A percentile compares a stretch with the other conserved stretches of the same genome.
phyloP scores from a whole-genome alignment of 305 asterid species.

The Striga hermonthica region DNA sequence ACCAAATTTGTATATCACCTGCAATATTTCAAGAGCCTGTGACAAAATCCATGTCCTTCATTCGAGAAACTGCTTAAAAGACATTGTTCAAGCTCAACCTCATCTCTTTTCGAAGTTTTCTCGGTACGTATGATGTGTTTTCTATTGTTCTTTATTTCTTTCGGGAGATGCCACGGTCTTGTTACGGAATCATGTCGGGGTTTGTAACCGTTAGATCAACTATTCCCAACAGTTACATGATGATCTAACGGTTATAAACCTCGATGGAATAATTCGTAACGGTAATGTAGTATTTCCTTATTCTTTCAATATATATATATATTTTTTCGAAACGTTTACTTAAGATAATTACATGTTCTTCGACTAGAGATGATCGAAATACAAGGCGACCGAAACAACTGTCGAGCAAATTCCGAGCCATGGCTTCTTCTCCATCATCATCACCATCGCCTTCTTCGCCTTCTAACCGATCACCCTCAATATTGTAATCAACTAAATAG shows the following conservation, averaged over 20 bases:
- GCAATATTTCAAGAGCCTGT: constrained; percentile 5
- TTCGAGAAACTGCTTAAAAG: background rate
- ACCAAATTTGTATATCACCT: constrained; percentile 27
- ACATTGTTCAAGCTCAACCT: constrained; percentile 22
- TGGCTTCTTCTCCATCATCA: constrained; percentile 21
- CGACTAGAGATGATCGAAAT: background rate
- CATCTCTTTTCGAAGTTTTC: constrained; percentile 23
- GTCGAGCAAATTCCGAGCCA: constrained; percentile 7
- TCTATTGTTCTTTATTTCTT: background rate
- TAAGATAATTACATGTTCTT: background rate
- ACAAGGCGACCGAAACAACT: background rate
- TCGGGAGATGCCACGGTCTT: too few species aligned
- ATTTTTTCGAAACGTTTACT: too few species aligned
- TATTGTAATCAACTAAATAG: constrained; percentile 18
- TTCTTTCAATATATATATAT: too few species aligned
- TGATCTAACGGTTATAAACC: too few species aligned
- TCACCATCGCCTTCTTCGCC: constrained; percentile 10
- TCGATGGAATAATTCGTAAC: too few species aligned
- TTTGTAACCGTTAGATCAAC: too few species aligned
- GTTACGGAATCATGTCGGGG: too few species aligned
- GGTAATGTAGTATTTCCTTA: too few species aligned
- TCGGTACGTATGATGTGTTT: constrained; percentile 10
- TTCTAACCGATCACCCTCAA: constrained; percentile 26
- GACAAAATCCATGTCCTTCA: constrained; percentile 3
- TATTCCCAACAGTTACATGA: too few species aligned